Conservation (phyloP, 768 basidiomycete species). For the Pisolithus albus region DNA sequence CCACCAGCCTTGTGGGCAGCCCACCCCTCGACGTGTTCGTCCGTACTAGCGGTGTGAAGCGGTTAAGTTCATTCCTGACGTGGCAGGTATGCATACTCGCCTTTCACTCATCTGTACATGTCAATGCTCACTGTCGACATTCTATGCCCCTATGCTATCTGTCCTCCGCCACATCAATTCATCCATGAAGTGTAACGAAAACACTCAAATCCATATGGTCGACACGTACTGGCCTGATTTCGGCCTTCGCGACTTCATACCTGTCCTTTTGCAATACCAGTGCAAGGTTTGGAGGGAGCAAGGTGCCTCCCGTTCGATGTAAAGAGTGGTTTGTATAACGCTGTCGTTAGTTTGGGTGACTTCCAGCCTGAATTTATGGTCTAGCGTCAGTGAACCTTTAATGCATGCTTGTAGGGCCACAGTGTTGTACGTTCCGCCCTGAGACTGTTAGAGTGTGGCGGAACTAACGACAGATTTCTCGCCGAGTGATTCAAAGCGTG, state of each 20-base stretch:
- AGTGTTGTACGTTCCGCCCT: no score
- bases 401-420: no score
- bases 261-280: slow-evolving; percentile 85
- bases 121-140: neutral
- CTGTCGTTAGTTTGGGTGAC: no score
- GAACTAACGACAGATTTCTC: no score
- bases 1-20: slow-evolving; percentile 57
- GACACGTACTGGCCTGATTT: slow-evolving; percentile 91
- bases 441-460: no score
- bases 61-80: slow-evolving; percentile 64
- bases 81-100: slow-evolving; percentile 76
- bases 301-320: no score
- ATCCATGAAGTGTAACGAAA: slow-evolving; percentile 49
- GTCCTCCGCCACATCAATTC: neutral
- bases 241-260: slow-evolving; percentile 77
- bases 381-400: no score
- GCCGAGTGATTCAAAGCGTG: no score
- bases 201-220: slow-evolving; percentile 84
- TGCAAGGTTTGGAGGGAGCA: slow-evolving; percentile 50
- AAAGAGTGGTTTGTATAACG: no score
- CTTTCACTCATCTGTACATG: neutral
- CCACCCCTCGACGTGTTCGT: slow-evolving; percentile 86
- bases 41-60: slow-evolving; percentile 80
- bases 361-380: no score
- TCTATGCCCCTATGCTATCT: neutral